Conservation (phyloP, 208 protist genomes). For the Crithidia thermophila region DNA sequence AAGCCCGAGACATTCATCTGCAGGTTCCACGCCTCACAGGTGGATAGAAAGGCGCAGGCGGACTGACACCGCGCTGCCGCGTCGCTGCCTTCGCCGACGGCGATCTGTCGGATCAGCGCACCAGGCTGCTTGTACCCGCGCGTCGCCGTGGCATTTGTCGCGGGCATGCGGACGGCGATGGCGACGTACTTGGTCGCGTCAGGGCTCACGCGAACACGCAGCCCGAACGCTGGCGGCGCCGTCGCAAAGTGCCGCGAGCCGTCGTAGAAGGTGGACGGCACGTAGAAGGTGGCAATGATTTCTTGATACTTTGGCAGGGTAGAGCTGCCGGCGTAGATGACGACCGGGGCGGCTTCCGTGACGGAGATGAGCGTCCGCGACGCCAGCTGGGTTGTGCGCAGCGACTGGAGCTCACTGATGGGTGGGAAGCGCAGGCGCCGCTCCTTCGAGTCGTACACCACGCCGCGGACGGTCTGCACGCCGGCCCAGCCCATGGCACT, state of each 20-base stretch:
- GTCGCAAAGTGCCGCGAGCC: background rate
- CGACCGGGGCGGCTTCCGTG: background rate
- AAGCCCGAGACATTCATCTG: background rate
- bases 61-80: slow-evolving; percentile 13
- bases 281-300: slow-evolving; percentile 34
- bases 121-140: slow-evolving; percentile 22
- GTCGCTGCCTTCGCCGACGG: slow-evolving; percentile 13
- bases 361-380: background rate
- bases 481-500: slow-evolving; percentile 25
- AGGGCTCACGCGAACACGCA: slow-evolving; percentile 12
- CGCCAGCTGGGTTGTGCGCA: slow-evolving; percentile 10
- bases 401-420: slow-evolving; percentile 17
- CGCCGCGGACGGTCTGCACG: slow-evolving; percentile 24
- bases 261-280: slow-evolving; percentile 13
- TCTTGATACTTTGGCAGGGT: slow-evolving; percentile 25
- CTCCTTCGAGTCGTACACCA: slow-evolving; percentile 31
- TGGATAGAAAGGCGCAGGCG: slow-evolving; percentile 2
- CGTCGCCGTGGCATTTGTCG: slow-evolving; percentile 10
- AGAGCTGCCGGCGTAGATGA: slow-evolving; percentile 5
- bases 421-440: slow-evolving; percentile 19
- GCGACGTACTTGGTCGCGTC: slow-evolving; percentile 5
- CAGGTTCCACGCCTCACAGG: slow-evolving; percentile 31
- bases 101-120: background rate
- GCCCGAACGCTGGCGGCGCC: slow-evolving; percentile 11
- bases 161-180: slow-evolving; percentile 29